Evolutionary conservation across 257 asterid genomes (phyloP).

Genomic region (Cruciata laevipes): DNA sequence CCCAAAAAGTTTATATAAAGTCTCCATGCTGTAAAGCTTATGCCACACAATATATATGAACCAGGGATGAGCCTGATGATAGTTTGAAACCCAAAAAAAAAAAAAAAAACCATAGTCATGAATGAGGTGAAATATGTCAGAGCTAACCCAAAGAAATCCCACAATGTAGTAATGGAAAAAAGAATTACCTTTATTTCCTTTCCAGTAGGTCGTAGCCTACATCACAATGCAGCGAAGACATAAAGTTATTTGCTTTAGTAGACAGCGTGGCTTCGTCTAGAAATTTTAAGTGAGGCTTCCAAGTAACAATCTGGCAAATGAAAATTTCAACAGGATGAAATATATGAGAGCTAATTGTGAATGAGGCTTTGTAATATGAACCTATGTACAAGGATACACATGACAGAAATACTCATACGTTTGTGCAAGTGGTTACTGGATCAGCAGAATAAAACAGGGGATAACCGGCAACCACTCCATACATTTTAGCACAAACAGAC

Average conservation of each 20-base stretch:
- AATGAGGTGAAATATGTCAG: neutral
- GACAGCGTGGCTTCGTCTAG: slow-evolving; percentile 55
- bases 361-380: too few relatives aligned
- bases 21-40: slow-evolving; percentile 62
- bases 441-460: too few relatives aligned
- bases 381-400: too few relatives aligned
- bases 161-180: slow-evolving; percentile 6
- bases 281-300: slow-evolving; percentile 59
- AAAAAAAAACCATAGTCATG: neutral
- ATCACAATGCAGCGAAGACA: slow-evolving; percentile 53
- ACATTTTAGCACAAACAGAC: too few relatives aligned
- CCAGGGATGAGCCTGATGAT: slow-evolving; percentile 78
- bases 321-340: slow-evolving; percentile 1
- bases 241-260: slow-evolving; percentile 68
- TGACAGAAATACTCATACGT: too few relatives aligned
- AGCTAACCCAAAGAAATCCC: neutral
- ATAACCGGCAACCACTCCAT: too few relatives aligned
- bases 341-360: too few relatives aligned
- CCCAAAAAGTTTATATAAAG: slow-evolving; percentile 81
- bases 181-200: slow-evolving; percentile 58
- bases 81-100: neutral
- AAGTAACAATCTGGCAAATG: slow-evolving; percentile 53
- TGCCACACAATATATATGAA: slow-evolving; percentile 68
- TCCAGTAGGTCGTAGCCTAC: slow-evolving; percentile 70
- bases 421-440: too few relatives aligned